These are phyloP conservation scores for Pulicaria dysenterica DNA, from an alignment of 129 eudicot genomes.

Conservation along the genomic window DNA sequence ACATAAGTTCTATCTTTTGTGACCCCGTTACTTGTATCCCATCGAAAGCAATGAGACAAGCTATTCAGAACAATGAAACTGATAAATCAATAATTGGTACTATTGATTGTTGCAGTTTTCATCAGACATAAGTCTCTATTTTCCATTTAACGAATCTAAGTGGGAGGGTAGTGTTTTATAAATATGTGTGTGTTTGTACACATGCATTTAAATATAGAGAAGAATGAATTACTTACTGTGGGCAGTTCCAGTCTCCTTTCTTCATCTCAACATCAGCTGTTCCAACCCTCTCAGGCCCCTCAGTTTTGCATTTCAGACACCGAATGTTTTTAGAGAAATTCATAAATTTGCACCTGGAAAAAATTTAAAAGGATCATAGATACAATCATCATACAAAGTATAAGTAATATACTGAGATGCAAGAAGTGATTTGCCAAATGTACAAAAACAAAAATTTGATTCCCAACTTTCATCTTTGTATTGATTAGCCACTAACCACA, in stretches of 20 bases:
- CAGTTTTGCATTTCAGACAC: constrained; percentile 68
- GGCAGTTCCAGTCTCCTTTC: constrained; percentile 96
- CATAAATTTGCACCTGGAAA: constrained; percentile 83
- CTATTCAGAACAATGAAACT: too few species aligned
- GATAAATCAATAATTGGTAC: too few species aligned
- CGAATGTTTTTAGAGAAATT: constrained; percentile 68
- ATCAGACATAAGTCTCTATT: neutral
- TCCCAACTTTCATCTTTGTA: constrained; percentile 9
- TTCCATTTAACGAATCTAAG: neutral
- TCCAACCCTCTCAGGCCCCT: constrained; percentile 49
- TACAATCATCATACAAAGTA: neutral
- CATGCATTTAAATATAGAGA: neutral
- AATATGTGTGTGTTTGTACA: neutral
- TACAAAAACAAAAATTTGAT: neutral
- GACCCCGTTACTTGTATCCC: too few species aligned
- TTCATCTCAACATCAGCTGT: constrained; percentile 57
- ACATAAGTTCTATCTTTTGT: neutral
- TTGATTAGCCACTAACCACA: constrained; percentile 1
- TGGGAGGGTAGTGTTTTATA: neutral
- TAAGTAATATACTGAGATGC: neutral
- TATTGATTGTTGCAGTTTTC: too few species aligned
- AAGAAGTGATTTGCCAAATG: neutral
- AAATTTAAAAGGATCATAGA: constrained; percentile 5
- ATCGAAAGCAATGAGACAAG: too few species aligned
- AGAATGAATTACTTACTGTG: constrained; percentile 49